These are phyloP conservation scores for Wickerhamomyces alni DNA, from an alignment of 805 yeast genomes.

Conservation along the genomic window DNA sequence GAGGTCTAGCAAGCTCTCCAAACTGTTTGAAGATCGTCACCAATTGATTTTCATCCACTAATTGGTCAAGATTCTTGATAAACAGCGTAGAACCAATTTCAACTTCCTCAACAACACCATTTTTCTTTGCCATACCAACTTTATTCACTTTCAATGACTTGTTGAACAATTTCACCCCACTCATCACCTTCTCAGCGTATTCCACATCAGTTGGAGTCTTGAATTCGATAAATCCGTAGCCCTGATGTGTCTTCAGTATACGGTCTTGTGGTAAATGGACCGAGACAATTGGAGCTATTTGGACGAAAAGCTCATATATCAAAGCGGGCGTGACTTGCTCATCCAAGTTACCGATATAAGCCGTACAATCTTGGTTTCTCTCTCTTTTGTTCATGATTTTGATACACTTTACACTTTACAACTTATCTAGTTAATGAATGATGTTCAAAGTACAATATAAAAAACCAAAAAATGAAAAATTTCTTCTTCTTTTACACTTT, in stretches of 20 bases:
- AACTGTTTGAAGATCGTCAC: slow-evolving; percentile 50
- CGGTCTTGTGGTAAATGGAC: slow-evolving; percentile 79
- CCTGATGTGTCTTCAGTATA: slow-evolving; percentile 65
- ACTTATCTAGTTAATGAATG: background rate
- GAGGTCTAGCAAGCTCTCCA: slow-evolving; percentile 52
- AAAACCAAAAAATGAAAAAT: background rate
- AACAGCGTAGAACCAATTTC: slow-evolving; percentile 65
- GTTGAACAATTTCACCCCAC: slow-evolving; percentile 57
- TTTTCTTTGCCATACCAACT: slow-evolving; percentile 26
- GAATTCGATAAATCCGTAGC: slow-evolving; percentile 84
- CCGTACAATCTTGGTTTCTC: slow-evolving; percentile 53
- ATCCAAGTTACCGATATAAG: slow-evolving; percentile 82
- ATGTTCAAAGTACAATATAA: too few relatives aligned
- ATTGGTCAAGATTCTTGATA: slow-evolving; percentile 60
- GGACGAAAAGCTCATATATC: slow-evolving; percentile 76
- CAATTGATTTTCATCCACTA: slow-evolving; percentile 56
- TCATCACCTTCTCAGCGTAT: slow-evolving; percentile 56
- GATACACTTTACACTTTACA: background rate
- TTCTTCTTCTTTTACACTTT: background rate
- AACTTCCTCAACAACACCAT: slow-evolving; percentile 9
- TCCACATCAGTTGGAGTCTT: slow-evolving; percentile 53
- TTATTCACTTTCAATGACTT: slow-evolving; percentile 53
- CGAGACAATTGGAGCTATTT: slow-evolving; percentile 70
- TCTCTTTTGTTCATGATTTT: slow-evolving; percentile 26
- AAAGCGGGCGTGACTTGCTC: slow-evolving; percentile 64